These are phyloP conservation scores for Kazachstania sp. DNA, from an alignment of 1,139 yeast species.

Conservation along the genomic window DNA sequence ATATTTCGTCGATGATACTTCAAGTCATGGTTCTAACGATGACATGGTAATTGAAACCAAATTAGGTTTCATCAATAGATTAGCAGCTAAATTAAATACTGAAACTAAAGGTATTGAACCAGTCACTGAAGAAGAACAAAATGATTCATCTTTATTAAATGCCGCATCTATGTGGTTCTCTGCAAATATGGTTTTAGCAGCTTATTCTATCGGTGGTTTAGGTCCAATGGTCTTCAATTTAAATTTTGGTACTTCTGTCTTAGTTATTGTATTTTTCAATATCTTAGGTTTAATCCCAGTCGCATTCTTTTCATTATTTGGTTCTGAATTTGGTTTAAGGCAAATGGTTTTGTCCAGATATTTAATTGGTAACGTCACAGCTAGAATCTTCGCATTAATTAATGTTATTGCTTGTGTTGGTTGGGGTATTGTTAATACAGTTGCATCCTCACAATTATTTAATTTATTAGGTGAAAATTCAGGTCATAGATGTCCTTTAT, in stretches of 20 bases:
- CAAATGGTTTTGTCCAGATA: constrained; percentile 79
- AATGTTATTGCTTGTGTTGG: constrained; percentile 86
- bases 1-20: constrained; percentile 5
- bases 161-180: constrained; percentile 92
- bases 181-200: constrained; percentile 82
- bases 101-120: constrained; percentile 44
- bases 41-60: constrained; percentile 11
- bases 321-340: constrained; percentile 78
- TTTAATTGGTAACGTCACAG: constrained; percentile 66
- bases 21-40: constrained; percentile 8
- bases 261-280: constrained; percentile 62
- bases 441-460: constrained; percentile 80
- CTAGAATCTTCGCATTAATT: constrained; percentile 68
- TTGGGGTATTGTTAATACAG: constrained; percentile 91
- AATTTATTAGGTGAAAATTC: constrained; percentile 53
- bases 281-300: constrained; percentile 68
- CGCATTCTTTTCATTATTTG: constrained; percentile 75
- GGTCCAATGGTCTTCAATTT: constrained; percentile 47
- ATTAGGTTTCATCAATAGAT: constrained; percentile 28
- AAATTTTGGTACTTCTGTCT: constrained; percentile 58
- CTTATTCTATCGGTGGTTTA: constrained; percentile 72
- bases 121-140: constrained; percentile 38
- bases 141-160: constrained; percentile 50
- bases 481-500: constrained; percentile 59
- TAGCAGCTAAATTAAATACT: constrained; percentile 35